These are phyloP conservation scores for Cordyceps fumosorosea DNA, from an alignment of 2,329 filamentous ascomycete genomes.

Conservation along the genomic window DNA sequence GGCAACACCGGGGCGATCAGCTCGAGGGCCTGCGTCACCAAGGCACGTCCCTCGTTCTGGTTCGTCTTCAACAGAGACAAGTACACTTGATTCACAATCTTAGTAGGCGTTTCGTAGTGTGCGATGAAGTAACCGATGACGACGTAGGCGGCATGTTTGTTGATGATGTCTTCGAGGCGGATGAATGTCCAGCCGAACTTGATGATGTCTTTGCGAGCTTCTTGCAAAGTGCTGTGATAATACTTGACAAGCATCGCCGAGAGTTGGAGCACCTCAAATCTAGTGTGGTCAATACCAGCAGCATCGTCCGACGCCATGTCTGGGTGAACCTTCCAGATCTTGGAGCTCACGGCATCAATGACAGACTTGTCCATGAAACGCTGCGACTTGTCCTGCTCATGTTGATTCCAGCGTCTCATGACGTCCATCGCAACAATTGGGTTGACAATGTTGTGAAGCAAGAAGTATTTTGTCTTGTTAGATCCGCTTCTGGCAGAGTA, in stretches of 20 bases:
- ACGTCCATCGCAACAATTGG: slow-evolving; percentile 96
- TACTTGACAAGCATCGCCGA: slow-evolving; percentile 95
- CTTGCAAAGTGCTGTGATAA: slow-evolving; percentile 78
- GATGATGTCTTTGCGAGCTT: slow-evolving; percentile 94
- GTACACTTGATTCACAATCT: slow-evolving; percentile 95
- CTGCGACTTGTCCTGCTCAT: slow-evolving; percentile 49
- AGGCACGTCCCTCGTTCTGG: slow-evolving; percentile 84
- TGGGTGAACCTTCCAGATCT: slow-evolving; percentile 87
- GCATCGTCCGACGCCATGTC: slow-evolving; percentile 78
- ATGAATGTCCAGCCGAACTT: slow-evolving; percentile 99
- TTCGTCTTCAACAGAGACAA: slow-evolving; percentile 85
- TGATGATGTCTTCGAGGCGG: slow-evolving; percentile 95
- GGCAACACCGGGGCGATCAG: slow-evolving; percentile 91
- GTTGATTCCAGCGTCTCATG: slow-evolving; percentile 68
- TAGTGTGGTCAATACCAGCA: slow-evolving; percentile 83
- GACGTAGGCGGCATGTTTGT: slow-evolving; percentile 96
- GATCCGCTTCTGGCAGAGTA: slow-evolving; percentile 73
- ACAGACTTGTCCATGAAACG: slow-evolving; percentile 79
- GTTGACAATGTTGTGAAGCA: slow-evolving; percentile 88
- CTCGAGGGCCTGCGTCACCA: slow-evolving; percentile 92
- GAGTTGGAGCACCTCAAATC: slow-evolving; percentile 92
- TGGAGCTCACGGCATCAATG: slow-evolving; percentile 83
- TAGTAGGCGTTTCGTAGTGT: slow-evolving; percentile 90
- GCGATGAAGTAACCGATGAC: slow-evolving; percentile 97
- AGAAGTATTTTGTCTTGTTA: slow-evolving; percentile 88